Evolutionary conservation across 441 rosid genomes (phyloP), one percentile per base, ranked within the genome.

Genomic region (Viola pubescens): DNA sequence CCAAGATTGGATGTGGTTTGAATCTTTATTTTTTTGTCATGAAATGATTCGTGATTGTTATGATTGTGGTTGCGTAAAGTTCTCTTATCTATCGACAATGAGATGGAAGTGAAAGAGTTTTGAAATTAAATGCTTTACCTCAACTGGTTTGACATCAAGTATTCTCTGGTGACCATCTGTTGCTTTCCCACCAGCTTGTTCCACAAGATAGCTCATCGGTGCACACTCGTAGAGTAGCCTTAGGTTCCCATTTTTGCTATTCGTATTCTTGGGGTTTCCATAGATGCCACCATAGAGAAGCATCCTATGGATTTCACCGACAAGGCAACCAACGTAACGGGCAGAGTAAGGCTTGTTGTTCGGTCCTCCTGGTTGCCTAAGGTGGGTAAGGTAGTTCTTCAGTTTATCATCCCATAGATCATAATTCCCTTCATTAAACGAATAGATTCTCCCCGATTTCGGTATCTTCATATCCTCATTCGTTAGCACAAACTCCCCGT

Each of bases 141-240:
- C 62, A 37, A 37, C 58, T 26, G 76, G 79, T 63, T 64, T 56
- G 54, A 71, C 58, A 56, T 75, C 76, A 6, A 75, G 79, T 26
- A 71, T 71, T 58, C 73, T 71, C 56, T 59, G 70, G 62, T 38
- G 40, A 7, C 75, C 76, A 41, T 68, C 71, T 3, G 62, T 71
- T 40, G 73, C 79, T 62, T 66, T 57, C 2, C 79, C 76, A 19
- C 76, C 73, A 0, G 76, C 73, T 65, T 75, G 79, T 43, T 75
- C 79, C 0, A 75, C 66, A 4, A 75, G 56, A 43, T 60, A 68
- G 71, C 79, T 71, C 76, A 71, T 68, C 7, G 79, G 73, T 7
- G 79, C 71, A 56, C 79, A 75, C 61, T 75, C 71, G 6, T 75
- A 70, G 59, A 75, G 52, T 7, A 75, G 61, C 72, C 75, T 68